phyloP scores from a whole-genome alignment of 1,139 yeast species.

The Magnusiomyces paraingens region DNA sequence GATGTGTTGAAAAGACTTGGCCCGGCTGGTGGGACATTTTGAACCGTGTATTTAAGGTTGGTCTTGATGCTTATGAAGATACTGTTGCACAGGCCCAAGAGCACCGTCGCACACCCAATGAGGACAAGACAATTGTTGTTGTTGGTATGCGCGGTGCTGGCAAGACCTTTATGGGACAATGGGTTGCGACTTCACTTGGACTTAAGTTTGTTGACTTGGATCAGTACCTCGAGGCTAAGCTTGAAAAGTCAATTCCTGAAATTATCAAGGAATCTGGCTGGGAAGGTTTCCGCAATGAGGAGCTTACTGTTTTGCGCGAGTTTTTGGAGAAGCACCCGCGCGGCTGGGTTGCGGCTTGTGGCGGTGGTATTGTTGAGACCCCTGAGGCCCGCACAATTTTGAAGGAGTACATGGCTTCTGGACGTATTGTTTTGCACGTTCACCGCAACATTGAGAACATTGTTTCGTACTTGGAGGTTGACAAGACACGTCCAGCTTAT shows the following conservation, averaged over 20 bases:
- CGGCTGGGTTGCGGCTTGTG: slow-evolving; percentile 79
- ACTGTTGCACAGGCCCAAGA: not conserved
- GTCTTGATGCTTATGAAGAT: slow-evolving; percentile 50
- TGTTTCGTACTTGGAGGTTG: slow-evolving; percentile 62
- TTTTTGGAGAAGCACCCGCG: slow-evolving; percentile 43
- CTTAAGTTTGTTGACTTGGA: slow-evolving; percentile 77
- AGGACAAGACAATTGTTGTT: slow-evolving; percentile 58
- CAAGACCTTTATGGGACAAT: slow-evolving; percentile 75
- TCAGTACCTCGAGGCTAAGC: slow-evolving; percentile 52
- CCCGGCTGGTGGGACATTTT: slow-evolving; percentile 99
- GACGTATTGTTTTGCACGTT: slow-evolving; percentile 79
- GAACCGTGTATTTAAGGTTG: slow-evolving; percentile 58
- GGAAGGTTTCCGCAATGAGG: slow-evolving; percentile 75
- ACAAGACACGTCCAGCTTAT: slow-evolving; percentile 84
- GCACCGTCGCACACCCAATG: slow-evolving; percentile 29
- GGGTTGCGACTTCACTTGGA: slow-evolving; percentile 70
- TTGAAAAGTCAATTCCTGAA: slow-evolving; percentile 54
- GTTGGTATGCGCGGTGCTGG: slow-evolving; percentile 99
- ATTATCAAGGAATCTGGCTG: slow-evolving; percentile 70
- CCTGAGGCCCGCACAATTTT: slow-evolving; percentile 58
- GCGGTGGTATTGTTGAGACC: slow-evolving; percentile 93
- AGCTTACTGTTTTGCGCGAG: slow-evolving; percentile 52
- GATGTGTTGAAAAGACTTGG: slow-evolving; percentile 97
- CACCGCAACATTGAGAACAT: slow-evolving; percentile 85
- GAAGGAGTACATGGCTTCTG: slow-evolving; percentile 46